phyloP scores from a whole-genome alignment of 352 stramenopile species.

The Vaucheria bursata region DNA sequence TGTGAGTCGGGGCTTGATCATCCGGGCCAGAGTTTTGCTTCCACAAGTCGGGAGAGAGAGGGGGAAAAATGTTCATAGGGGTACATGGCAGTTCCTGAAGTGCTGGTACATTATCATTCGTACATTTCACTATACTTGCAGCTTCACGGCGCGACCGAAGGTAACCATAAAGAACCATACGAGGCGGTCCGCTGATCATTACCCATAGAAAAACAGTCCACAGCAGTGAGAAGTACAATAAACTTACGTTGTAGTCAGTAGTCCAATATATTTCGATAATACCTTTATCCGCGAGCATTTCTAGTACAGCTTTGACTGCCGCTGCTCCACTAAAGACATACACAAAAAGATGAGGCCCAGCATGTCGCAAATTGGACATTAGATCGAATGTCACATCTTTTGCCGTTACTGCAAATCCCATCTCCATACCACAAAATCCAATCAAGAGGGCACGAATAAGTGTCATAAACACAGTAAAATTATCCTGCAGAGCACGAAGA shows the following conservation, averaged over 20 bases:
- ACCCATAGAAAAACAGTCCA: slow-evolving; percentile 7
- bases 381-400: slow-evolving; percentile 12
- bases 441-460: slow-evolving; percentile 20
- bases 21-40: too few species aligned
- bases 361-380: background rate
- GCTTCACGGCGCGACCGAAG: background rate
- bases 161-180: background rate
- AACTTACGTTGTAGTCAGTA: background rate
- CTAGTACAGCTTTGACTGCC: background rate
- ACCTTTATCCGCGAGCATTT: background rate
- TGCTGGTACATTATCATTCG: background rate
- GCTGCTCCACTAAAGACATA: background rate
- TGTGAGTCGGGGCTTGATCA: too few species aligned
- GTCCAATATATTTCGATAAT: background rate
- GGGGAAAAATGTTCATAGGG: slow-evolving; percentile 7
- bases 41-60: slow-evolving; percentile 1
- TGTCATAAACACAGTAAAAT: slow-evolving; percentile 27
- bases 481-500: slow-evolving; percentile 11
- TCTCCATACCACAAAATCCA: background rate
- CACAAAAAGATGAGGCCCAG: background rate
- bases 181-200: background rate
- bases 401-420: slow-evolving; percentile 1
- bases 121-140: background rate
- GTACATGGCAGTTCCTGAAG: background rate
- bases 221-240: background rate